Percentiles rank a stretch among this genome's conserved stretches.
These are phyloP conservation scores for Bassia scoparia DNA, from an alignment of 148 eudicot genomes.

Conservation along the genomic window DNA sequence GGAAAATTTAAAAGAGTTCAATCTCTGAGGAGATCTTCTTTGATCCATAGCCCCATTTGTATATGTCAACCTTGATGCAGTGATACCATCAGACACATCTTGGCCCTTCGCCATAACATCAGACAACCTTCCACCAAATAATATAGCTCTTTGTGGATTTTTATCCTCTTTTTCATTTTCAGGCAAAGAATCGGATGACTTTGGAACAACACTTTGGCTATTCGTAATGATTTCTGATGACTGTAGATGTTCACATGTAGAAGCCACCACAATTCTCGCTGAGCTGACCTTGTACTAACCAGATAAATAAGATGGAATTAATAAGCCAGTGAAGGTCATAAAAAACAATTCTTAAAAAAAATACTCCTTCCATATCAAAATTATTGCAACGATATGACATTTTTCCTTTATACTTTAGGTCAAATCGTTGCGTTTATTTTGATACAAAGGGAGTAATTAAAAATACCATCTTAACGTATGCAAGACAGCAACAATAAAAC, in stretches of 20 bases:
- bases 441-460: too few species aligned
- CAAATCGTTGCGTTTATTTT: too few species aligned
- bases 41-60: conserved; percentile 21
- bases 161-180: conserved; percentile 18
- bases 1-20: conserved; percentile 25
- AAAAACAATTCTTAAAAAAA: too few species aligned
- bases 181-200: conserved; percentile 29
- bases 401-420: too few species aligned
- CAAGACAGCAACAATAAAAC: neutral
- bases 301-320: conserved; percentile 12
- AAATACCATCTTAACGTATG: neutral
- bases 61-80: conserved; percentile 22
- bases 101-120: conserved; percentile 18
- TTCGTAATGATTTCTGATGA: conserved; percentile 28
- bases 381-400: too few species aligned
- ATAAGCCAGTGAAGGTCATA: neutral
- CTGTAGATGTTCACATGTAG: conserved; percentile 17
- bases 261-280: conserved; percentile 13
- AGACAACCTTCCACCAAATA: conserved; percentile 18
- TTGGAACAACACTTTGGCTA: conserved; percentile 18
- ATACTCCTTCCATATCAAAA: too few species aligned
- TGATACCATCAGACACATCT: conserved; percentile 9
- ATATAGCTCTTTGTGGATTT: conserved; percentile 11
- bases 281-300: conserved; percentile 31
- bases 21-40: conserved; percentile 24